These are phyloP conservation scores for Paxillus ammoniavirescens DNA, from an alignment of 768 basidiomycete species.

Conservation along the genomic window DNA sequence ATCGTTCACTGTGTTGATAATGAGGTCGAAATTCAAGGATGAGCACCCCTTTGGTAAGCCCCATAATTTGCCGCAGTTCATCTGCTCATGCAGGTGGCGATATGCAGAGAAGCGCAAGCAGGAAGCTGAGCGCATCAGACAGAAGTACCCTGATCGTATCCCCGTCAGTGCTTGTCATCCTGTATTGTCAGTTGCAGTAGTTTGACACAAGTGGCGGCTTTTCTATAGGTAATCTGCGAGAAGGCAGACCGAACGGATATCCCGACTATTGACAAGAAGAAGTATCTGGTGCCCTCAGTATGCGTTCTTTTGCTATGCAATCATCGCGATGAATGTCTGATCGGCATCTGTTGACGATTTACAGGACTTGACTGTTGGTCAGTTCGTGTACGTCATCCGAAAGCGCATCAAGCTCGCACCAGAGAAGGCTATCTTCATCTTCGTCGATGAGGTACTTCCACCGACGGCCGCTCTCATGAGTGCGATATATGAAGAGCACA, in stretches of 20 bases:
- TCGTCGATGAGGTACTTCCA: slow-evolving; percentile 97
- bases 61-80: slow-evolving; percentile 32
- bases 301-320: slow-evolving; percentile 26
- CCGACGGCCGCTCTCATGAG: slow-evolving; percentile 99
- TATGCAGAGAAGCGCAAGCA: slow-evolving; percentile 95
- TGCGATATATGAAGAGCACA: slow-evolving; percentile 99
- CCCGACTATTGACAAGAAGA: slow-evolving; percentile 99
- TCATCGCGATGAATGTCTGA: slow-evolving; percentile 25
- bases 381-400: slow-evolving; percentile 99
- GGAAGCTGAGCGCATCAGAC: slow-evolving; percentile 95
- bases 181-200: slow-evolving; percentile 4
- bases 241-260: slow-evolving; percentile 99
- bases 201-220: slow-evolving; percentile 9
- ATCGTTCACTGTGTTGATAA: slow-evolving; percentile 31
- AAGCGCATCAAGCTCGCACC: slow-evolving; percentile 99
- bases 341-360: slow-evolving; percentile 8
- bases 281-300: slow-evolving; percentile 97
- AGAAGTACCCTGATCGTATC: slow-evolving; percentile 98
- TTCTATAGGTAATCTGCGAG: slow-evolving; percentile 92
- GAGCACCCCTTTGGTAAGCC: slow-evolving; percentile 93
- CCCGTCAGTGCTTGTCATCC: slow-evolving; percentile 57
- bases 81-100: slow-evolving; percentile 20
- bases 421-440: slow-evolving; percentile 99
- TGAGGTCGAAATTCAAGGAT: slow-evolving; percentile 98
- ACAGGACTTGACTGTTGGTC: slow-evolving; percentile 94